These are phyloP conservation scores for Calonectria fujianensis DNA, from an alignment of 2,329 filamentous ascomycete species.

Conservation along the genomic window DNA sequence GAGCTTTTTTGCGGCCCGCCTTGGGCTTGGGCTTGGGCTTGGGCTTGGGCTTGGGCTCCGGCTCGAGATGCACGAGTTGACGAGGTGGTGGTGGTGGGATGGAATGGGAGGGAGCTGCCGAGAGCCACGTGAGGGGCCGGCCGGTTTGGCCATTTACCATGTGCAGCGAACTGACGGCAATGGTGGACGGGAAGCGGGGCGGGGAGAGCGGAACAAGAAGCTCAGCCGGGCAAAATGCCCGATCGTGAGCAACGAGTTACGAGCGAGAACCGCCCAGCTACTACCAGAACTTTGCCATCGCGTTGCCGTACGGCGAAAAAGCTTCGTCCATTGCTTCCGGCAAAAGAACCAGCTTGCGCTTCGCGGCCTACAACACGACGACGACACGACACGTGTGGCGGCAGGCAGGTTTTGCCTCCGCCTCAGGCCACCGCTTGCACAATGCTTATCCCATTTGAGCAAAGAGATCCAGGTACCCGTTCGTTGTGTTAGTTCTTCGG, in stretches of 20 bases:
- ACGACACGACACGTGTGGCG: slow-evolving; percentile 16
- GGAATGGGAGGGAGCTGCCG: slow-evolving; percentile 34
- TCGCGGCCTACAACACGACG: not conserved
- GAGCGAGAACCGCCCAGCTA: slow-evolving; percentile 17
- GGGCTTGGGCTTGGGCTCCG: not conserved
- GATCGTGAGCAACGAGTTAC: slow-evolving; percentile 16
- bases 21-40: slow-evolving; percentile 2
- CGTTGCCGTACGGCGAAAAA: slow-evolving; percentile 7
- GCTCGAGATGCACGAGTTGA: not conserved
- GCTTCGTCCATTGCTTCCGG: slow-evolving; percentile 3
- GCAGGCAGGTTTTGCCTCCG: slow-evolving; percentile 26
- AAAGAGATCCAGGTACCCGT: slow-evolving; percentile 42
- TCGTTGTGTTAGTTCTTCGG: slow-evolving; percentile 35
- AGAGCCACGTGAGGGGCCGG: slow-evolving; percentile 35
- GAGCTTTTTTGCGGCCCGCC: slow-evolving; percentile 14
- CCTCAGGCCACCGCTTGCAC: slow-evolving; percentile 17
- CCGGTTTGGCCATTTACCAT: slow-evolving; percentile 15
- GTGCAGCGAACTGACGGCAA: not conserved
- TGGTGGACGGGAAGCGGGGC: slow-evolving; percentile 25
- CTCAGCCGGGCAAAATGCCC: slow-evolving; percentile 35
- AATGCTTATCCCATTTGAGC: slow-evolving; percentile 26
- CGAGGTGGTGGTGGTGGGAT: slow-evolving; percentile 16
- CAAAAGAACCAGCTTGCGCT: slow-evolving; percentile 7
- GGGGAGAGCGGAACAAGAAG: slow-evolving; percentile 25
- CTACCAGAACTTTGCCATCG: slow-evolving; percentile 21